These are phyloP conservation scores for Vigna nakashimae DNA, from an alignment of 306 rosid genomes.

Conservation along the genomic window DNA sequence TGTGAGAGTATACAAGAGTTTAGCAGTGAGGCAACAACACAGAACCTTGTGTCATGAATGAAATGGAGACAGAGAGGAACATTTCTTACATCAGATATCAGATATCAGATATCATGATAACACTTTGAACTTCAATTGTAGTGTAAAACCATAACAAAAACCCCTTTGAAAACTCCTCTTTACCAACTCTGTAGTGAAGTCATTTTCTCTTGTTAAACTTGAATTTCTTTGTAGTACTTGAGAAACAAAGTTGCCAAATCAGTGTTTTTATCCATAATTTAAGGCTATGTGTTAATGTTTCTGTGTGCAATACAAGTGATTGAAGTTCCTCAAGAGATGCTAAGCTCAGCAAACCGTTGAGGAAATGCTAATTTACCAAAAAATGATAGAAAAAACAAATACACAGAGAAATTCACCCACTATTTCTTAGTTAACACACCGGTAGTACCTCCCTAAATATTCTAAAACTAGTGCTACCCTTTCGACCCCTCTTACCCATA, in stretches of 20 bases:
- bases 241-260: not conserved
- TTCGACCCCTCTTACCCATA: slow-evolving; percentile 59
- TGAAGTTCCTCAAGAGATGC: slow-evolving; percentile 1
- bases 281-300: not conserved
- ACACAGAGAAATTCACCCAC: slow-evolving; percentile 28
- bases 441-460: slow-evolving; percentile 74
- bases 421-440: slow-evolving; percentile 64
- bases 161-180: too few relatives aligned
- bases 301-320: not conserved
- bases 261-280: slow-evolving; percentile 20
- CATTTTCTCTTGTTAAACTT: too few relatives aligned
- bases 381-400: not conserved
- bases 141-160: too few relatives aligned
- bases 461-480: slow-evolving; percentile 60
- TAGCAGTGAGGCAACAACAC: too few relatives aligned
- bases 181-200: too few relatives aligned
- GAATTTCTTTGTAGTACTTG: not conserved
- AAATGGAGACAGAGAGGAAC: too few relatives aligned
- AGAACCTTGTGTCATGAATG: too few relatives aligned
- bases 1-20: too few relatives aligned
- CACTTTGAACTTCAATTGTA: too few relatives aligned
- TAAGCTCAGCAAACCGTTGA: slow-evolving; percentile 25
- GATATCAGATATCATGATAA: too few relatives aligned
- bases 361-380: slow-evolving; percentile 40
- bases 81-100: too few relatives aligned